Conservation (phyloP, 75 land plant genomes). For the Ceratopteris richardii region DNA sequence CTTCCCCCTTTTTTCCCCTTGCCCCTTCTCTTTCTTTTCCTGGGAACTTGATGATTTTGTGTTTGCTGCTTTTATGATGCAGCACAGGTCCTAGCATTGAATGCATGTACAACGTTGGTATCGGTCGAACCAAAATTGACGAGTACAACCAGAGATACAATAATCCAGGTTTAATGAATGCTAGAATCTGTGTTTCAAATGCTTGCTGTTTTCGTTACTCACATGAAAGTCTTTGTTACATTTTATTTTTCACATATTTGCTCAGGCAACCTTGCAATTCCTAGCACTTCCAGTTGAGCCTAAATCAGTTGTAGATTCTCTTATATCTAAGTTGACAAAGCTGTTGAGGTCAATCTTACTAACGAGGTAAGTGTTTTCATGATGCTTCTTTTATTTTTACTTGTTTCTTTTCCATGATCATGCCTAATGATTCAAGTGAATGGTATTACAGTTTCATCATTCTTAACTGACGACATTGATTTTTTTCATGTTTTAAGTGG, state of each 20-base stretch:
- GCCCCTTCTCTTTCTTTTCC: no score
- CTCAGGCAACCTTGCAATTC: constrained; percentile 93
- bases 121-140: constrained; percentile 88
- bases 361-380: constrained; percentile 50
- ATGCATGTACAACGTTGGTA: constrained; percentile 93
- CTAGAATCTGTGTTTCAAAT: no score
- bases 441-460: no score
- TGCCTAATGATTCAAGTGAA: no score
- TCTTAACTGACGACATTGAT: no score
- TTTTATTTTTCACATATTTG: constrained; percentile 2
- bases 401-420: neutral
- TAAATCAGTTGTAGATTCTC: constrained; percentile 47
- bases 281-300: constrained; percentile 84
- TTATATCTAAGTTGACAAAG: constrained; percentile 66
- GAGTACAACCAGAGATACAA: constrained; percentile 62
- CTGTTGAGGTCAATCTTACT: constrained; percentile 71
- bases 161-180: constrained; percentile 52
- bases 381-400: neutral
- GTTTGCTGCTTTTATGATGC: no score
- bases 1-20: no score
- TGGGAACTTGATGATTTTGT: neutral
- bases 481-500: constrained; percentile 49
- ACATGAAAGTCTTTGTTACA: neutral
- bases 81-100: constrained; percentile 72
- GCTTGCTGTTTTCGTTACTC: neutral